Base-by-base conservation (phyloP, 148 eudicot genomes). In the Vaccinium macrocarpon region DNA sequence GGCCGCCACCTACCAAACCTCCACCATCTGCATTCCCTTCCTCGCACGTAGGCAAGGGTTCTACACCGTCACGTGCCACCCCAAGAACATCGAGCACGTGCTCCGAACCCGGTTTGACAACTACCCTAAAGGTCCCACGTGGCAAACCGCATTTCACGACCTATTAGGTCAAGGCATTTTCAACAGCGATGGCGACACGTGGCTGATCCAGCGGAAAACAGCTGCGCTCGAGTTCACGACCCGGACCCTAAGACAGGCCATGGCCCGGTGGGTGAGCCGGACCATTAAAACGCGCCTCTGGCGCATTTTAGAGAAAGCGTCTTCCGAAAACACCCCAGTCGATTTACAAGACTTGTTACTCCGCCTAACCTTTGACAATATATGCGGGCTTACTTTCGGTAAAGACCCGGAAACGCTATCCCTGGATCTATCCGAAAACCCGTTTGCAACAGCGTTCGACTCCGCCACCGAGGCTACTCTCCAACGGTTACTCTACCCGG, bases 161-260 rank as follows among this genome's bases (percentile, higher is more conserved):
- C 89, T 95, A 46, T 84, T 95, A 11, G 98, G 98, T 18, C 92
- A 95, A 77, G 98, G 98, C 0, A 95, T 95, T 19, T 95, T 94
- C 82, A 93, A 94, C 78, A 92, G 94, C 15, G 97, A 95, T 25
- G 97, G 98, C 25, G 95, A 93, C 4, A 91, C 95, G 15, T 95
- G 98, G 98, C 89, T 93, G 15, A 88, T 94, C 14, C 98, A 93
- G 64, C 86, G 98, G 25, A 95, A 95, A 79, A 95, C 97, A 8
- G 98, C 97, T 1, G 98, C 97, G 15, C 95, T 94, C 0, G 98
- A 95, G 82, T 95, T 95, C 86, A 95, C 98, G 0, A 95, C 97
- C 4, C 84, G 97, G 64, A 95, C 97, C 2, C 91, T 95, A 8
- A 90, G 98, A 3, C 95, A 90, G 79, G 97, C 98, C 50, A 93